Evolutionary conservation across 345 rosid species (phyloP), one percentile per base, ranked within the genome.

Genomic region (Populus euphratica): DNA sequence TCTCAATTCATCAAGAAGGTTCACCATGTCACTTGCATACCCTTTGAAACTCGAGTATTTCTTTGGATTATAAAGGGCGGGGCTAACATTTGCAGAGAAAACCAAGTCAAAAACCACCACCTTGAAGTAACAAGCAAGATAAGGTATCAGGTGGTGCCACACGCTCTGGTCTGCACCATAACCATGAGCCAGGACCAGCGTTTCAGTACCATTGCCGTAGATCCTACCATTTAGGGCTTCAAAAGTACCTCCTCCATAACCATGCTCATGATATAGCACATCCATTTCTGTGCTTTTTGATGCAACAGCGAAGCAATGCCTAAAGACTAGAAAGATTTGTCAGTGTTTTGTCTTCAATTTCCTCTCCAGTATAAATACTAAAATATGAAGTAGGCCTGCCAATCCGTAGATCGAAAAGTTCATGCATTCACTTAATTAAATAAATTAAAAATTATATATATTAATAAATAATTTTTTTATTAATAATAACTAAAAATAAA

Each of bases 111-210:
- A 85, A 50, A 82, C 78, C 59, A 82, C 79, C 50, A 85, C 75
- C 69, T 80, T 80, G 82, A 82, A 85, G 80, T 36, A 82, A 78
- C 4, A 59, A 1, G 75, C 84, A 16, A 81, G 81, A 25, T 73
- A 77, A 9, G 81, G 84, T 36, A 77, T 16, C 56, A 81, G 74
- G 20, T 56, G 56, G 59, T 77, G 80, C 84, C 84, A 81, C 25
- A 81, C 75, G 62, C n/a, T 63, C 54, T 82, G 83, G 78, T 80
- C 80, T 29, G 69, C 25, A 2, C 87, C 85, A 54, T 11, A 85
- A 2, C 87, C 87, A 63, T 82, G 83, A 29, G 85, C 70, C 61
- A 85, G 87, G 31, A 85, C 73, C 23, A 85, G 33, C 2, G 83
- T 68, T 56, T 82, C 61, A 10, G 76, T 80, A 14, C 83, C 80